phyloP scores from a whole-genome alignment of 1,284 basidiomycete genomes.

The Sporisorium iseilematis-ciliati region DNA sequence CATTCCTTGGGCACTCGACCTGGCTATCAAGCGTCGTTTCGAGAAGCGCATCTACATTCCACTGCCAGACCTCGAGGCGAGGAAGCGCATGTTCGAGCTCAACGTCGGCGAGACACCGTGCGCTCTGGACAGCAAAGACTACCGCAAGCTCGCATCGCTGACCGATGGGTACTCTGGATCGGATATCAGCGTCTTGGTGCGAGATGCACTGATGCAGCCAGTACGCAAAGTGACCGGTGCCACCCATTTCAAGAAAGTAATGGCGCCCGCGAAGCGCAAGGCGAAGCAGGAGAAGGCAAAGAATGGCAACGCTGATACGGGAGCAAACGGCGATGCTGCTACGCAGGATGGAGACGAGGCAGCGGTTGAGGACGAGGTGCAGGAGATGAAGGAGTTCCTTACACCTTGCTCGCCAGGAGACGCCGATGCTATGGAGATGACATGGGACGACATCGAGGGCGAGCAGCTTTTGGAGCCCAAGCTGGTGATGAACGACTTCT shows the following conservation, averaged over 20 bases:
- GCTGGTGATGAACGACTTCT: conserved; percentile 77
- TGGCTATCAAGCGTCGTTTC: conserved; percentile 97
- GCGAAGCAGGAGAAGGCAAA: conserved; percentile 40
- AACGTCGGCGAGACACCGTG: conserved; percentile 95
- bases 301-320: conserved; percentile 46
- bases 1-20: conserved; percentile 85
- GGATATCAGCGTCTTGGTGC: conserved; percentile 93
- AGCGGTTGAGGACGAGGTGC: conserved; percentile 67
- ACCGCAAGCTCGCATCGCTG: conserved; percentile 81
- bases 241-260: conserved; percentile 87
- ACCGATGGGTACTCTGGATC: conserved; percentile 96
- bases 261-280: conserved; percentile 60
- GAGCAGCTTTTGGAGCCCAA: conserved; percentile 80
- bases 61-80: conserved; percentile 91
- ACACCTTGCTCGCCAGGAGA: conserved; percentile 97
- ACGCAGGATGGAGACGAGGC: conserved; percentile 37
- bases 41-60: conserved; percentile 99
- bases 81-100: conserved; percentile 94
- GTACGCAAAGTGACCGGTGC: conserved; percentile 95
- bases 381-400: conserved; percentile 74
- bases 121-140: conserved; percentile 83
- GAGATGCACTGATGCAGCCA: conserved; percentile 98
- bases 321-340: conserved; percentile 41
- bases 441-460: conserved; percentile 92
- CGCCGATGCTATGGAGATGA: conserved; percentile 84